phyloP scores from a whole-genome alignment of 192 early-diverging fungal genomes.

The Mortierella claussenii region DNA sequence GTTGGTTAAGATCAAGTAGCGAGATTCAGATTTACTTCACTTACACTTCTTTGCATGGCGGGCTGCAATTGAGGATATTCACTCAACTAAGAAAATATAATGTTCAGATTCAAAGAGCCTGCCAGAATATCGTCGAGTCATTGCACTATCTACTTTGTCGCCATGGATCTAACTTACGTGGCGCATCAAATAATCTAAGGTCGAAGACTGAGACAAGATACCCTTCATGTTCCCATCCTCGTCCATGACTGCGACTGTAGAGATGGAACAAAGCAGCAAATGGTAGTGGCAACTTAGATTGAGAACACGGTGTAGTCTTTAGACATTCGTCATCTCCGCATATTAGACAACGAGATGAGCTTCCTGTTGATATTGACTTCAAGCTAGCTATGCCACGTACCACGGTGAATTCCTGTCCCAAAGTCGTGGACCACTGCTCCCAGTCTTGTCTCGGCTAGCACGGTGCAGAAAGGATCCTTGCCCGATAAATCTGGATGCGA shows the following conservation, averaged over 20 bases:
- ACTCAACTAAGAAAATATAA: slow-evolving; percentile 24
- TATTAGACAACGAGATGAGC: no score
- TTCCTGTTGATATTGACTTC: no score
- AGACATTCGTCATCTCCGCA: no score
- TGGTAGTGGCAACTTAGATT: no score
- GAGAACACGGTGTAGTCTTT: background rate
- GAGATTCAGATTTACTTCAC: background rate
- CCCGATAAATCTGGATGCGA: slow-evolving; percentile 72
- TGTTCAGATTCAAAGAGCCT: background rate
- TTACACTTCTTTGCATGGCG: slow-evolving; percentile 49
- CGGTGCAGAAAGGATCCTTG: slow-evolving; percentile 86
- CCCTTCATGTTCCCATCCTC: slow-evolving; percentile 71
- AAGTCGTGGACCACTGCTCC: slow-evolving; percentile 78
- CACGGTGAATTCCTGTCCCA: slow-evolving; percentile 79
- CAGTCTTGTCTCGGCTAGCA: slow-evolving; percentile 79
- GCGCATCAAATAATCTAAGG: slow-evolving; percentile 74
- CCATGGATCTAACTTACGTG: slow-evolving; percentile 52
- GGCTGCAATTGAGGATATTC: slow-evolving; percentile 43
- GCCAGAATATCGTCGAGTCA: background rate
- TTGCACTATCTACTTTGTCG: no score
- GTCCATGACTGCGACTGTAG: slow-evolving; percentile 76
- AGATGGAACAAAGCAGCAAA: background rate
- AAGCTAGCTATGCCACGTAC: slow-evolving; percentile 52
- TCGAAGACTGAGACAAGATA: slow-evolving; percentile 81
- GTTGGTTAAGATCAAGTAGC: background rate